Conservation (phyloP, 495 filamentous ascomycete species). For the Trichoderma orchidacearum region DNA sequence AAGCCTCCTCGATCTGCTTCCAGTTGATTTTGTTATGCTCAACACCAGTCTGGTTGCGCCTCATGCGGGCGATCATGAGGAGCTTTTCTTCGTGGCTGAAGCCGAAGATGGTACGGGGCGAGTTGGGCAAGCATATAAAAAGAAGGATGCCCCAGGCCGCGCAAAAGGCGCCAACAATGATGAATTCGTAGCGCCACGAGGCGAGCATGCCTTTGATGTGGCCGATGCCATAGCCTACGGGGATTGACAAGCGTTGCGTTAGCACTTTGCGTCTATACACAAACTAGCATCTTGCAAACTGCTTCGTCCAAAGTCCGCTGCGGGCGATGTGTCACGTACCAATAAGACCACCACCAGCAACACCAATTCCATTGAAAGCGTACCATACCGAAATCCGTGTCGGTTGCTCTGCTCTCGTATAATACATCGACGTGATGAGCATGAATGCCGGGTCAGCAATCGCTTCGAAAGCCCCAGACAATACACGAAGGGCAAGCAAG, state of each 20-base stretch:
- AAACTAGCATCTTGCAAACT: not conserved
- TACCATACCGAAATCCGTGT: constrained; percentile 40
- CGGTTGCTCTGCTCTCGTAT: constrained; percentile 20
- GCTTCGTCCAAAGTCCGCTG: not conserved
- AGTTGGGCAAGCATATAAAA: constrained; percentile 18
- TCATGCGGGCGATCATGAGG: constrained; percentile 18
- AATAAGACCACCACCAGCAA: constrained; percentile 43
- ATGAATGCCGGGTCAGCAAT: constrained; percentile 26
- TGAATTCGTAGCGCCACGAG: constrained; percentile 27
- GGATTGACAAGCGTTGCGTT: constrained; percentile 8
- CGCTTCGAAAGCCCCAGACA: constrained; percentile 38
- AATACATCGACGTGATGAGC: constrained; percentile 20
- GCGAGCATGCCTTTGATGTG: constrained; percentile 23
- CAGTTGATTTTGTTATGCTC: constrained; percentile 19
- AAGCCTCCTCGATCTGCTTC: constrained; percentile 21
- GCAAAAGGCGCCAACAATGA: constrained; percentile 19
- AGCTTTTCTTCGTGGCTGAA: constrained; percentile 13
- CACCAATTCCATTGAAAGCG: constrained; percentile 43
- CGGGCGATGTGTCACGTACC: too few species aligned
- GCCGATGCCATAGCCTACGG: constrained; percentile 29
- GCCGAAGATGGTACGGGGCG: constrained; percentile 12
- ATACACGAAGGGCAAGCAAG: constrained; percentile 46
- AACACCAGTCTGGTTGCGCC: constrained; percentile 20
- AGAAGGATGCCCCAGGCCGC: constrained; percentile 14
- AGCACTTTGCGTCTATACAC: not conserved